phyloP scores from a whole-genome alignment of 306 rosid species.

The Ceratonia siliqua region DNA sequence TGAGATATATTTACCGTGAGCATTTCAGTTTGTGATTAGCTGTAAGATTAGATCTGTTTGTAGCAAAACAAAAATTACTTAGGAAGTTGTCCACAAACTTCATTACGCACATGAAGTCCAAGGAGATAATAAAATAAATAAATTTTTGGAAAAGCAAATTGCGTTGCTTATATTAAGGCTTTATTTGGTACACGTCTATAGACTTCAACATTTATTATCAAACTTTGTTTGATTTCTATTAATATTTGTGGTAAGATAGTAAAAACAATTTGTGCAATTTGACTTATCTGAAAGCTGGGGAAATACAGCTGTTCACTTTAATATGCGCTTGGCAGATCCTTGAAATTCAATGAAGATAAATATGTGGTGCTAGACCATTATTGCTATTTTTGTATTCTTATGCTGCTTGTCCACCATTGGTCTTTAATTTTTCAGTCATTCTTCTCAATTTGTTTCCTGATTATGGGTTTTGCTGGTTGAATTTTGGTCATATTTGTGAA shows the following conservation, averaged over 20 bases:
- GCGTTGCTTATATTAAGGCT: not conserved
- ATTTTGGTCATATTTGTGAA: not conserved
- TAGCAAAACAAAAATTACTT: not conserved
- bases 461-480: slow-evolving; percentile 9
- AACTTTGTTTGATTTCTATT: not conserved
- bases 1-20: not conserved
- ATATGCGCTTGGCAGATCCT: not conserved
- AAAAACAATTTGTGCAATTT: not conserved
- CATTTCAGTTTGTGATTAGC: not conserved
- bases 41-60: not conserved
- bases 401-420: slow-evolving; percentile 8
- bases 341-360: not conserved
- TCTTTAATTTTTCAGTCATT: not conserved
- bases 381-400: not conserved
- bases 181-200: not conserved
- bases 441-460: not conserved
- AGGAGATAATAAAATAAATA: not conserved
- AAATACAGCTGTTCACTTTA: not conserved
- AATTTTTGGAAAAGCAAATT: not conserved
- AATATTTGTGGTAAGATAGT: not conserved
- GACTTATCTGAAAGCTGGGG: not conserved
- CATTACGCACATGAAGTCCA: not conserved
- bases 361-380: not conserved
- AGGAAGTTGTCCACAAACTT: not conserved
- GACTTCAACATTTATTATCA: not conserved